Evolutionary conservation across 495 filamentous ascomycete genomes (phyloP), one percentile per base, ranked within the genome.

Genomic region (Podospora sp.): DNA sequence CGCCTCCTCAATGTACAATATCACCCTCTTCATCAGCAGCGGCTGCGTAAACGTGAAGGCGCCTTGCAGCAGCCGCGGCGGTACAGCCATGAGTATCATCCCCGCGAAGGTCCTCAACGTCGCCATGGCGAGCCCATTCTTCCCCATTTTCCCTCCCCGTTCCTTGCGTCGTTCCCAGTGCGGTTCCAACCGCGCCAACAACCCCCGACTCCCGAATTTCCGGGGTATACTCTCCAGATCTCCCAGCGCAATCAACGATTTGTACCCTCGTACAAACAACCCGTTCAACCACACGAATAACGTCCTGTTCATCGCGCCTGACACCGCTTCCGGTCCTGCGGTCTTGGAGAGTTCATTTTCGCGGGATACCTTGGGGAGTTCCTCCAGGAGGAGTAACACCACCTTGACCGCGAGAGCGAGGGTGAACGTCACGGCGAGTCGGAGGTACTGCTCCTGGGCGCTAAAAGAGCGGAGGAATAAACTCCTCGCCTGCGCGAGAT

Each of bases 1-100:
- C 20, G 53, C 24, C 18, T 26, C 24, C 20, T 14, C 56, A 1
- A 59, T 22, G 26, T 59, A 59, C 9, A 20, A 6, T 25, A 59
- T 59, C 24, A 59, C 56, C 56, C 25, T 14, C 24, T 33, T 59
- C 56, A 59, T 59, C 24, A 59, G 56, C 24, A 59, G 27, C 56
- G 56, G 56, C 56, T 59, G 56, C 24, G 56, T 29, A 20, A 59
- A 59, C 6, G 27, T 29, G 18, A 59, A 14, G 24, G 26, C 56
- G 18, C 56, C 26, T 26, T 29, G 24, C 8, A 26, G 4, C 18
- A 59, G 56, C 25, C 56, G 2, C 11, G 56, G 56, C 27, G 56
- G 56, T 3, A 59, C 56, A 1, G 56, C 56, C 56, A 59, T 9
- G 1, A 59, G n/a, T n/a, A 35, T 59, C 1, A 25, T 22, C 24